Base-by-base conservation (phyloP, 768 basidiomycete genomes). In the Leccinellum albellum region DNA sequence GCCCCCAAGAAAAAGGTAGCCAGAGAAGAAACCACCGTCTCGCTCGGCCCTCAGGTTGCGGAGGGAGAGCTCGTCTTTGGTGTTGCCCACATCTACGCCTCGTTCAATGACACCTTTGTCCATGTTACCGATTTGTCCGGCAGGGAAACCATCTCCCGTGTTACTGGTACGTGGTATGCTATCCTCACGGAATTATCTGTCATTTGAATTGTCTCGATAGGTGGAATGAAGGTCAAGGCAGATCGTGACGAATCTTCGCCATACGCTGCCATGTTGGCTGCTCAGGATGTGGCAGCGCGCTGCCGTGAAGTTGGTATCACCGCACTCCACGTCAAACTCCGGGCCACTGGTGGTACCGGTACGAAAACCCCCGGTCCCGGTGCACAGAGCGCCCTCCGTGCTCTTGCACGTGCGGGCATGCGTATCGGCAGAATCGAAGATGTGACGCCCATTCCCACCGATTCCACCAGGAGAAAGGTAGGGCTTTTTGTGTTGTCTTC, bases 211-310 rank as follows among this genome's bases (percentile, higher is more conserved):
- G 1, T 17, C 20, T 29, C 5, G 54, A 91, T 37, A 68, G 92
- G 93, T 74, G 97, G 97, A 59, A 98, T 98, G 97, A 98, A 98
- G 82, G 97, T 99, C 78, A 99, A 98, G 82, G 97, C 96, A 13
- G 97, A 99, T 78, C 90, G 97, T 77, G 97, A 99, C 79, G 97
- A 99, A 79, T 98, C 94, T 42, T 98, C 95, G 23, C 92, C 91
- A 17, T 92, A 97, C 72, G 93, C 94, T 51, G 94, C 95, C 73
- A 96, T 97, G 95, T 81, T 98, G 74, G 96, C 96, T 54, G 94
- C 96, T 44, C 96, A 98, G 80, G 96, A 98, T 67, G 94, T 94
- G 64, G 96, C 96, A 57, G 74, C 81, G 52, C 92, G 95, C 65
- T 99, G 97, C 89, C 91, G 91, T 72, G 97, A 98, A 79, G 92